Percentiles rank a stretch among this genome's conserved stretches.
Conservation (phyloP, 768 basidiomycete species). For the Calvatia gigantea region DNA sequence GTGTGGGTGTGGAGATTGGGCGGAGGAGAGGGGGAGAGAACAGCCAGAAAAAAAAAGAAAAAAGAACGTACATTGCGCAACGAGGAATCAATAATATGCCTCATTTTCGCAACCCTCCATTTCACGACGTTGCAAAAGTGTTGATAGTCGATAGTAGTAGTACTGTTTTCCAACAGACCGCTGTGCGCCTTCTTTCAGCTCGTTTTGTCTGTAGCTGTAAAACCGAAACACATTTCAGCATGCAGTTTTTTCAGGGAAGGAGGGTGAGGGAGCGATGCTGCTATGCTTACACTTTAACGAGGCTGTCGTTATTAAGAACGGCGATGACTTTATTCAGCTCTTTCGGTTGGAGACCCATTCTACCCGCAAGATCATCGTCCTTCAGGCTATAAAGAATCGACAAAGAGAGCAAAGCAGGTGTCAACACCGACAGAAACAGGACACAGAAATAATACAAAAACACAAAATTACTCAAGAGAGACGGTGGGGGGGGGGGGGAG, state of each 20-base stretch:
- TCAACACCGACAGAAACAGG: slow-evolving; percentile 15
- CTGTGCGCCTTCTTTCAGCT: slow-evolving; percentile 86
- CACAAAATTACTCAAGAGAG: too few relatives aligned
- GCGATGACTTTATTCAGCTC: slow-evolving; percentile 90
- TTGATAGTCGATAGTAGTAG: slow-evolving; percentile 95
- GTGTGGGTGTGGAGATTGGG: too few relatives aligned
- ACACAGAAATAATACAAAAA: too few relatives aligned
- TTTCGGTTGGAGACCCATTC: slow-evolving; percentile 86
- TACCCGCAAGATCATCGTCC: slow-evolving; percentile 89
- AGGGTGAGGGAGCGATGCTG: background rate
- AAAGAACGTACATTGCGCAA: slow-evolving; percentile 71
- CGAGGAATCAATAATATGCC: slow-evolving; percentile 82
- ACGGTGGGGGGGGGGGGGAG: slow-evolving; percentile 15
- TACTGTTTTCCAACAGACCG: slow-evolving; percentile 88
- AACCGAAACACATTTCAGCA: background rate
- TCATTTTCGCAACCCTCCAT: slow-evolving; percentile 94
- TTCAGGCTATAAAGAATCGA: slow-evolving; percentile 57
- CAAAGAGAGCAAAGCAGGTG: slow-evolving; percentile 7
- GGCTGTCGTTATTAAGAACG: slow-evolving; percentile 69
- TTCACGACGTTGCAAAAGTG: slow-evolving; percentile 97
- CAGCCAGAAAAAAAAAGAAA: background rate
- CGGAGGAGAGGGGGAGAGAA: background rate
- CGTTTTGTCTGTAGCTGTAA: slow-evolving; percentile 81
- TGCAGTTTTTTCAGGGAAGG: background rate
- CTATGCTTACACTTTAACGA: slow-evolving; percentile 70